A percentile compares a stretch with the other conserved stretches of the same genome.
These are phyloP conservation scores for Verbascum thapsus DNA, from an alignment of 257 asterid species.

Conservation along the genomic window DNA sequence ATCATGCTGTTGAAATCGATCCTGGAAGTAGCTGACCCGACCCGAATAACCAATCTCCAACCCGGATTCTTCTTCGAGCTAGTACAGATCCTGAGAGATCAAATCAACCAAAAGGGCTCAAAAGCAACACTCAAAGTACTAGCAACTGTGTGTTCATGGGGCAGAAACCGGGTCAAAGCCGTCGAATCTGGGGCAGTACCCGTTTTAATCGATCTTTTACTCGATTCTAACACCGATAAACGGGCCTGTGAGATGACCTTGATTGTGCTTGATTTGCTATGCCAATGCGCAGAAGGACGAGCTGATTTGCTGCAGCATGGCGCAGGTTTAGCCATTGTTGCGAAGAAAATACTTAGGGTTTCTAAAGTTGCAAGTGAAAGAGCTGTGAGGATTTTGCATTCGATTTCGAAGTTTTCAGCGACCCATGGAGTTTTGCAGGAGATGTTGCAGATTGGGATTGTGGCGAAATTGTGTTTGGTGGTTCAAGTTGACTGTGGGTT, in stretches of 20 bases:
- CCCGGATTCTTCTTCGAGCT: slow-evolving; percentile 47
- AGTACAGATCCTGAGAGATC: slow-evolving; percentile 45
- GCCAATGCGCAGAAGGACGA: slow-evolving; percentile 89
- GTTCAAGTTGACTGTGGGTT: slow-evolving; percentile 66
- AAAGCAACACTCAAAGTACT: slow-evolving; percentile 53
- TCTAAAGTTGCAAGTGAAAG: slow-evolving; percentile 64
- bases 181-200: slow-evolving; percentile 56
- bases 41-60: slow-evolving; percentile 25
- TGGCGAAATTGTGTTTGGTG: slow-evolving; percentile 63
- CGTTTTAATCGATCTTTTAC: slow-evolving; percentile 50
- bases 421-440: slow-evolving; percentile 52
- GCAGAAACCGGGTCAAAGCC: slow-evolving; percentile 62
- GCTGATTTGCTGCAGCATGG: slow-evolving; percentile 69
- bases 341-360: slow-evolving; percentile 84
- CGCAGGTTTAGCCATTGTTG: slow-evolving; percentile 75
- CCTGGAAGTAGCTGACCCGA: slow-evolving; percentile 46
- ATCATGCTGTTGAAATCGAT: slow-evolving; percentile 51
- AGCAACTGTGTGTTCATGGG: slow-evolving; percentile 43
- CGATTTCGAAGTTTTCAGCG: slow-evolving; percentile 59
- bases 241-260: slow-evolving; percentile 54
- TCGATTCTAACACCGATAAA: slow-evolving; percentile 42
- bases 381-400: slow-evolving; percentile 63
- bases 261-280: slow-evolving; percentile 49
- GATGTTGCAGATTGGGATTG: slow-evolving; percentile 78
- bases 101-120: slow-evolving; percentile 46